These are phyloP conservation scores for Scutellaria galericulata DNA, from an alignment of 257 asterid genomes.

Conservation along the genomic window DNA sequence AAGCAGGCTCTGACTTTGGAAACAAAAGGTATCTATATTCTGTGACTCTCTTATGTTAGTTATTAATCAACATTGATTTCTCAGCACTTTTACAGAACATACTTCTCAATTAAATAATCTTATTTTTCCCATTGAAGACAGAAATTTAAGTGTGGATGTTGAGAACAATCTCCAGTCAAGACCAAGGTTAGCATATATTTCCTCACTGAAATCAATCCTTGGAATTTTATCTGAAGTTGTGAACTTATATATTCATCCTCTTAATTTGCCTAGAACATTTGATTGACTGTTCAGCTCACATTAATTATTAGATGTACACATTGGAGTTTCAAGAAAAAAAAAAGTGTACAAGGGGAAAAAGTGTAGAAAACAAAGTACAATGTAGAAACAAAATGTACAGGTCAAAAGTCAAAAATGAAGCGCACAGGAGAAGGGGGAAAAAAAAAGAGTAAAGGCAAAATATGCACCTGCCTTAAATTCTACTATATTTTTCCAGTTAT, in stretches of 20 bases:
- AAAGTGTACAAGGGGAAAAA: too few species aligned
- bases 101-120: slow-evolving; percentile 26
- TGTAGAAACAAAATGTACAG: too few species aligned
- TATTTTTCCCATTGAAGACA: slow-evolving; percentile 45
- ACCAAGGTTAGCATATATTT: slow-evolving; percentile 52
- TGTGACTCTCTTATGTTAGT: slow-evolving; percentile 31
- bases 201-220: slow-evolving; percentile 1
- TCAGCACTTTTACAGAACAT: not conserved
- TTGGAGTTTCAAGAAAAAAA: not conserved
- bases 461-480: too few species aligned
- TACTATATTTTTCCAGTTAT: too few species aligned
- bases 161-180: slow-evolving; percentile 41
- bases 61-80: not conserved
- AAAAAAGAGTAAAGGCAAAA: too few species aligned
- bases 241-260: not conserved
- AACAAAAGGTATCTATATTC: slow-evolving; percentile 43
- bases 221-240: slow-evolving; percentile 30
- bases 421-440: too few species aligned
- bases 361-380: too few species aligned
- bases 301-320: not conserved
- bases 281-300: not conserved
- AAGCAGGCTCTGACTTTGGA: slow-evolving; percentile 69
- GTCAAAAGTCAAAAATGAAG: too few species aligned
- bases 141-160: slow-evolving; percentile 36
- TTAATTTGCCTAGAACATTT: not conserved